These are phyloP conservation scores for Pyrrhoderma lamaoense DNA, from an alignment of 1,284 basidiomycete species.

Conservation along the genomic window DNA sequence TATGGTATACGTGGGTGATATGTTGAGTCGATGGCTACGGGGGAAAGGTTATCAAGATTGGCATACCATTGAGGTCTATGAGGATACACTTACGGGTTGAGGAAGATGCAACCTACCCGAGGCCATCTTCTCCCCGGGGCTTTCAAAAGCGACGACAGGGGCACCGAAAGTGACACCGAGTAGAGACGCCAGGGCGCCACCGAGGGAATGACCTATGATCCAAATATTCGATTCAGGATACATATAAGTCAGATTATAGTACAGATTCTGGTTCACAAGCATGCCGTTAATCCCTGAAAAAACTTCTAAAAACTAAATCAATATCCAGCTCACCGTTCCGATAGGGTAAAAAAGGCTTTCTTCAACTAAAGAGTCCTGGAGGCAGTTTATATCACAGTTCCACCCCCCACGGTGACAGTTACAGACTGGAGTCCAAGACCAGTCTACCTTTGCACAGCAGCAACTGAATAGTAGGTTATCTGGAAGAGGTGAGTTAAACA, in stretches of 20 bases:
- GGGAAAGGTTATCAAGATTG: not conserved
- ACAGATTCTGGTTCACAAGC: constrained; percentile 60
- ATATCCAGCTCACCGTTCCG: constrained; percentile 54
- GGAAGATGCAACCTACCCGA: constrained; percentile 86
- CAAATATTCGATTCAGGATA: constrained; percentile 92
- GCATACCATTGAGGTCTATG: not conserved
- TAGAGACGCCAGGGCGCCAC: constrained; percentile 58
- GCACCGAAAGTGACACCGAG: constrained; percentile 89
- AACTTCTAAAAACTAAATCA: not conserved
- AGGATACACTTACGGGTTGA: constrained; percentile 46
- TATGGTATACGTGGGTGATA: constrained; percentile 80
- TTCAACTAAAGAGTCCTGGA: constrained; percentile 72
- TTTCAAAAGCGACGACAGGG: constrained; percentile 85
- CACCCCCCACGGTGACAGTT: constrained; percentile 80
- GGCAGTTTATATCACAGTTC: constrained; percentile 79
- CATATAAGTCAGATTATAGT: constrained; percentile 90
- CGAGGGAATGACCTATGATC: constrained; percentile 81
- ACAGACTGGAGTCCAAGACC: constrained; percentile 94
- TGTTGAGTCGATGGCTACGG: constrained; percentile 62
- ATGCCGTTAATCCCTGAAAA: not conserved
- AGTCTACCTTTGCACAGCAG: constrained; percentile 92
- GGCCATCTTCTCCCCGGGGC: constrained; percentile 87
- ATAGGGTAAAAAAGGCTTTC: constrained; percentile 88
- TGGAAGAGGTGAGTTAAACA: not conserved
- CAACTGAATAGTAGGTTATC: constrained; percentile 91